Percentiles rank a stretch among this genome's conserved stretches.
Conservation (phyloP, 768 basidiomycete species). For the Phlegmacium glaucopus region DNA sequence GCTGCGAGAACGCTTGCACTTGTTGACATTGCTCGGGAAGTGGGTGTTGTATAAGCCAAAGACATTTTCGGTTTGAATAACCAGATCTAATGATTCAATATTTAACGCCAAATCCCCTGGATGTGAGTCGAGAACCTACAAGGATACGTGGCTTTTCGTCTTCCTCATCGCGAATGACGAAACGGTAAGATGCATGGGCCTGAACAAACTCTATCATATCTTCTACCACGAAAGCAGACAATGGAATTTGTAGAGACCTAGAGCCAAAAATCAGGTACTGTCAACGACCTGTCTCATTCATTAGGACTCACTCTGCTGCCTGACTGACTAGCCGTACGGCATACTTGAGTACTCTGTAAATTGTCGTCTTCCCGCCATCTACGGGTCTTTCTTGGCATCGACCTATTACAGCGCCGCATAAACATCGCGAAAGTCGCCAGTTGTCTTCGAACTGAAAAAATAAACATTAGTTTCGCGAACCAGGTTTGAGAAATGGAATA, state of each 20-base stretch:
- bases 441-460: slow-evolving; percentile 50
- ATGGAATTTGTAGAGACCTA: slow-evolving; percentile 49
- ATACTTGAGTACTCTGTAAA: slow-evolving; percentile 80
- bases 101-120: neutral
- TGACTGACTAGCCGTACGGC: slow-evolving; percentile 71
- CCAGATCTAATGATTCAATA: slow-evolving; percentile 64
- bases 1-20: slow-evolving; percentile 63
- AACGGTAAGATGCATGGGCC: slow-evolving; percentile 92
- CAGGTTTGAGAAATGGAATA: slow-evolving; percentile 12
- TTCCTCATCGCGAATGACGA: slow-evolving; percentile 86
- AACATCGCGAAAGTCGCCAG: slow-evolving; percentile 66
- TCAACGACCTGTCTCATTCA: neutral
- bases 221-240: slow-evolving; percentile 87
- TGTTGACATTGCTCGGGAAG: slow-evolving; percentile 55
- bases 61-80: slow-evolving; percentile 89
- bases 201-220: slow-evolving; percentile 91
- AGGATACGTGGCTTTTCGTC: slow-evolving; percentile 75
- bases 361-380: slow-evolving; percentile 29
- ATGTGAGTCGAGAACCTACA: slow-evolving; percentile 42
- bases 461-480: slow-evolving; percentile 5
- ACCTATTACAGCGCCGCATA: slow-evolving; percentile 83
- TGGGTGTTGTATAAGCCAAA: slow-evolving; percentile 64
- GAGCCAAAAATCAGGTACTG: slow-evolving; percentile 1
- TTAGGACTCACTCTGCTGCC: slow-evolving; percentile 52
- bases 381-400: slow-evolving; percentile 53